These are phyloP conservation scores for Symmetrospora coprosmae DNA, from an alignment of 768 basidiomycete genomes.

Conservation along the genomic window DNA sequence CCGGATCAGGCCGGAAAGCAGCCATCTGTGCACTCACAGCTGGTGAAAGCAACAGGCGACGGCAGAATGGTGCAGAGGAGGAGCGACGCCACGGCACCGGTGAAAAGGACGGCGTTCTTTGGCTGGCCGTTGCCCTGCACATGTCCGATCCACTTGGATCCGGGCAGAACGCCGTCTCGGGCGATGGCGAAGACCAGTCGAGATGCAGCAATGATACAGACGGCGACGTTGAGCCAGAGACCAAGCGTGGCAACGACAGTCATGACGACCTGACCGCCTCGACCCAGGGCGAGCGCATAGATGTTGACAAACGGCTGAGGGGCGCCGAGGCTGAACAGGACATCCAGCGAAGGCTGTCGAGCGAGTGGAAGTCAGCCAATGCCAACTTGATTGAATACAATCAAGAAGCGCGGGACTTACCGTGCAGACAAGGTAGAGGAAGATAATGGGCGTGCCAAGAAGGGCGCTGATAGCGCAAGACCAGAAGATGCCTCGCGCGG, in stretches of 20 bases:
- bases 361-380: too few relatives aligned
- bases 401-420: slow-evolving; percentile 35
- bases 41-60: slow-evolving; percentile 81
- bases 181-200: slow-evolving; percentile 82
- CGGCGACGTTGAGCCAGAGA: slow-evolving; percentile 73
- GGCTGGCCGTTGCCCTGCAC: slow-evolving; percentile 63
- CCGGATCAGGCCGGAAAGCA: neutral
- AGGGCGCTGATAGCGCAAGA: slow-evolving; percentile 64
- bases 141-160: slow-evolving; percentile 65
- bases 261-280: slow-evolving; percentile 69
- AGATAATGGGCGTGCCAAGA: slow-evolving; percentile 61
- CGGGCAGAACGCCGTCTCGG: slow-evolving; percentile 78
- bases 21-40: slow-evolving; percentile 32
- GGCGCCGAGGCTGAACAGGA: slow-evolving; percentile 58
- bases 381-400: too few relatives aligned
- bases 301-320: slow-evolving; percentile 86
- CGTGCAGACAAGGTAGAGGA: slow-evolving; percentile 64
- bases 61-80: slow-evolving; percentile 79
- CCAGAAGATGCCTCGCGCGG: slow-evolving; percentile 66
- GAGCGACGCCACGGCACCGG: slow-evolving; percentile 54
- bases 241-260: slow-evolving; percentile 67
- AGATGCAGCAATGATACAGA: slow-evolving; percentile 75
- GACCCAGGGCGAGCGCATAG: slow-evolving; percentile 69
- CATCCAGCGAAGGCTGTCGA: slow-evolving; percentile 42
- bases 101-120: slow-evolving; percentile 70